Evolutionary conservation across 768 basidiomycete species (phyloP).

Genomic region (Hydnomerulius pinastri): DNA sequence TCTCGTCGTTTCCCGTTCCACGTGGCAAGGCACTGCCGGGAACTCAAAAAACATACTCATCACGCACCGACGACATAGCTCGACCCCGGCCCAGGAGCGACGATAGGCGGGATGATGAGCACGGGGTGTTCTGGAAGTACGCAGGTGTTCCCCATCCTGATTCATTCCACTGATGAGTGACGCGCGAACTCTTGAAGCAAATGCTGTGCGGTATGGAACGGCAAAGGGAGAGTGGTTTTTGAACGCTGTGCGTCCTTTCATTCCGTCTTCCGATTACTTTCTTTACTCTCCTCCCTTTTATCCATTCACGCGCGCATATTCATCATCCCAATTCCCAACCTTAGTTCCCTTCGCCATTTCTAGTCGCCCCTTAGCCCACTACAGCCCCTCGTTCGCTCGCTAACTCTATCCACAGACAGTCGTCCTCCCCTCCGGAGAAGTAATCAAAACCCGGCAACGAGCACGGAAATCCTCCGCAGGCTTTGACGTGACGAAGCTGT

Average conservation of each 20-base stretch:
- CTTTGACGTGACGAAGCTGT: slow-evolving; percentile 81
- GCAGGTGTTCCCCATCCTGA: slow-evolving; percentile 14
- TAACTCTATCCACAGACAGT: slow-evolving; percentile 58
- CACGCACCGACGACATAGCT: slow-evolving; percentile 43
- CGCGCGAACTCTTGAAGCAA: slow-evolving; percentile 45
- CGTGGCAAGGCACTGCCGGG: too few species aligned
- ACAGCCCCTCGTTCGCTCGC: too few species aligned
- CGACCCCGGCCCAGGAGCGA: slow-evolving; percentile 78
- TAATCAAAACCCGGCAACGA: slow-evolving; percentile 84
- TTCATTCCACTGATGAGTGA: slow-evolving; percentile 17
- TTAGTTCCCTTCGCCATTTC: too few species aligned
- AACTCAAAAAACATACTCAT: too few species aligned
- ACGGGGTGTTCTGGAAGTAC: slow-evolving; percentile 86
- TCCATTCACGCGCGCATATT: neutral
- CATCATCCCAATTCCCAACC: neutral
- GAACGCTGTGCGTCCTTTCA: slow-evolving; percentile 57
- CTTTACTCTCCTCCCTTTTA: neutral
- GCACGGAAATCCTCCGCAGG: slow-evolving; percentile 87
- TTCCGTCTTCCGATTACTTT: neutral
- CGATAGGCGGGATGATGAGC: slow-evolving; percentile 84
- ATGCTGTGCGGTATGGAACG: slow-evolving; percentile 85
- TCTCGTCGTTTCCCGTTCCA: neutral
- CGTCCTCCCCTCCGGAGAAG: slow-evolving; percentile 84
- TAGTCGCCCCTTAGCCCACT: too few species aligned
- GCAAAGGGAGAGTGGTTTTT: slow-evolving; percentile 91